These are phyloP conservation scores for Trichomonascaceae sp. DNA, from an alignment of 1,139 yeast genomes.

Conservation along the genomic window DNA sequence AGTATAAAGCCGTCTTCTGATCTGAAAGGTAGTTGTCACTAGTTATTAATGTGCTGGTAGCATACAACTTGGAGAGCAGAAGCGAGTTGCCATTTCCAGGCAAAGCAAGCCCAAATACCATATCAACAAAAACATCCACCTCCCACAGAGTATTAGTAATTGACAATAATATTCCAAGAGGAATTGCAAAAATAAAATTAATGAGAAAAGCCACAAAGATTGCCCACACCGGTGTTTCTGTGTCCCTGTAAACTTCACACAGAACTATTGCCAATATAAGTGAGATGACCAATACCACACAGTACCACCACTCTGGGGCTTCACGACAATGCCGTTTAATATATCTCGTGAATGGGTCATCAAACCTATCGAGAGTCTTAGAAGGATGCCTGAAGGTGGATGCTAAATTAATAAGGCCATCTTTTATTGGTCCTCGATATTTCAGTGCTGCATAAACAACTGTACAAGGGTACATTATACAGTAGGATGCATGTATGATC, in stretches of 20 bases:
- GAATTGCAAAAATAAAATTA: slow-evolving; percentile 48
- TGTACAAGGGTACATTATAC: slow-evolving; percentile 52
- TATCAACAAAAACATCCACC: slow-evolving; percentile 53
- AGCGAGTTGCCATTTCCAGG: slow-evolving; percentile 61
- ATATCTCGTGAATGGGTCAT: slow-evolving; percentile 4
- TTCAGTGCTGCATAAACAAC: slow-evolving; percentile 40
- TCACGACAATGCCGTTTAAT: slow-evolving; percentile 40
- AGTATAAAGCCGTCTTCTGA: slow-evolving; percentile 54
- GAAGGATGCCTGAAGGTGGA: slow-evolving; percentile 6
- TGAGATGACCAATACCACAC: slow-evolving; percentile 43
- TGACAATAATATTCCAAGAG: slow-evolving; percentile 44
- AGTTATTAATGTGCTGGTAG: slow-evolving; percentile 54
- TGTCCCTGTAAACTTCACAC: slow-evolving; percentile 39
- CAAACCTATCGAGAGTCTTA: slow-evolving; percentile 7
- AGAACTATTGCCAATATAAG: slow-evolving; percentile 44
- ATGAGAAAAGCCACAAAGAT: slow-evolving; percentile 52
- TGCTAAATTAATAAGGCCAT: slow-evolving; percentile 16
- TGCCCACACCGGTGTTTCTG: slow-evolving; percentile 47
- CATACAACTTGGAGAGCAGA: slow-evolving; percentile 53
- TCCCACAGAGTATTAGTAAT: slow-evolving; percentile 51
- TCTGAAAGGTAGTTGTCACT: slow-evolving; percentile 51
- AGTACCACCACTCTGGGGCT: slow-evolving; percentile 59
- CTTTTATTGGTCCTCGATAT: slow-evolving; percentile 21
- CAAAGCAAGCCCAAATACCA: slow-evolving; percentile 55
- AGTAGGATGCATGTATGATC: slow-evolving; percentile 51